Conservation (phyloP, 2,329 filamentous ascomycete genomes). For the Claviceps purpurea region DNA sequence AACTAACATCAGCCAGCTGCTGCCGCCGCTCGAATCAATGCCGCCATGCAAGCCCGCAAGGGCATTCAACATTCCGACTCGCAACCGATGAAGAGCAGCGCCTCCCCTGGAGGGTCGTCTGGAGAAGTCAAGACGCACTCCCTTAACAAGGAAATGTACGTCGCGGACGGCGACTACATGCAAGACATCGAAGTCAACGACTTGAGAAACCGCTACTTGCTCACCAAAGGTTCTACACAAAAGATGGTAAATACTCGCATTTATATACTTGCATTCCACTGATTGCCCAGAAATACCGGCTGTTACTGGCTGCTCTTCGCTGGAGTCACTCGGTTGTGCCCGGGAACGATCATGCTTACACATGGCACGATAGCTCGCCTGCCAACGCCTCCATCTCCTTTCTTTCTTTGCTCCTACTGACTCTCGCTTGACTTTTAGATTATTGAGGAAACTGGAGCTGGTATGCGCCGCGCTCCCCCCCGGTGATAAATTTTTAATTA, state of each 20-base stretch:
- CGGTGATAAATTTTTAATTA: conserved; percentile 10
- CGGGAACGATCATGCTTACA: conserved; percentile 57
- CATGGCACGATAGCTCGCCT: conserved; percentile 51
- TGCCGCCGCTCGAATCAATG: conserved; percentile 78
- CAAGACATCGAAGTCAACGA: conserved; percentile 99
- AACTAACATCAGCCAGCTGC: conserved; percentile 43
- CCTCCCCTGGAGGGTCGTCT: conserved; percentile 1
- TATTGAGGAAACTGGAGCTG: conserved; percentile 98
- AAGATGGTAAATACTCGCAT: conserved; percentile 93
- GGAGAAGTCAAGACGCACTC: conserved; percentile 6
- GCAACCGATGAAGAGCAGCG: conserved; percentile 50
- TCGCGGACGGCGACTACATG: conserved; percentile 94
- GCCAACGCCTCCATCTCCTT: conserved; percentile 36
- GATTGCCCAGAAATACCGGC: conserved; percentile 22
- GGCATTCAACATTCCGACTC: conserved; percentile 84
- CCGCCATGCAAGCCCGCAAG: conserved; percentile 72
- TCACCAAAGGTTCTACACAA: conserved; percentile 94
- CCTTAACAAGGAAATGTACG: conserved; percentile 56
- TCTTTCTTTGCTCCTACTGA: conserved; percentile 75
- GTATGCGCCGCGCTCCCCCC: conserved; percentile 54
- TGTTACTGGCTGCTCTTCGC: conserved; percentile 16
- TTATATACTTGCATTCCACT: conserved; percentile 22
- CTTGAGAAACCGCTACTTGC: conserved; percentile 85
- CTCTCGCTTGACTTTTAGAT: conserved; percentile 85
- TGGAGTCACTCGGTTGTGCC: conserved; percentile 8